These are phyloP conservation scores for Solanum medicagineum DNA, from an alignment of 257 asterid genomes.

Conservation along the genomic window DNA sequence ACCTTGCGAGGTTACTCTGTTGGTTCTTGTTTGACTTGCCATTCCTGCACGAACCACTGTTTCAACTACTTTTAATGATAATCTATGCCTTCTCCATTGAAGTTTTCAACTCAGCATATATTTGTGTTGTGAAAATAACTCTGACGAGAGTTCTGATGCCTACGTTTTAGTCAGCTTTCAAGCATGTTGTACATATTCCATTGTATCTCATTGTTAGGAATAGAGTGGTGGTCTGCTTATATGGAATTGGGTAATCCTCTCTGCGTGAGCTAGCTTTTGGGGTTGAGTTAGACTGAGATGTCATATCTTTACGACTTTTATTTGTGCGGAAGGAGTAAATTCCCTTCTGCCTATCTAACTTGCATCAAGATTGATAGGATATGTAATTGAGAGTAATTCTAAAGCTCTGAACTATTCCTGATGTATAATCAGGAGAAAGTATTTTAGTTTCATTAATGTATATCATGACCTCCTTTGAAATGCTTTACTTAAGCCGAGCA, in stretches of 20 bases:
- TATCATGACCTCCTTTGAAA: neutral
- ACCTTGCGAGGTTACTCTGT: neutral
- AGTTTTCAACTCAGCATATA: neutral
- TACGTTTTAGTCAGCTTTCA: neutral
- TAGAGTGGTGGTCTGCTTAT: neutral
- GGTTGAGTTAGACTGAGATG: neutral
- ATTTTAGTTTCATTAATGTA: neutral
- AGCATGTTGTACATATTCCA: neutral
- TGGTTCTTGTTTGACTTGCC: neutral
- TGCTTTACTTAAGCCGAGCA: neutral
- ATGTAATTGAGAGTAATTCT: neutral
- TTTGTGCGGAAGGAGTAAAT: neutral
- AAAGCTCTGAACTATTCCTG: neutral
- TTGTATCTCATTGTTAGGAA: neutral
- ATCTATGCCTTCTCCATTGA: neutral
- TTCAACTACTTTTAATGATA: neutral
- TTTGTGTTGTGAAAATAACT: neutral
- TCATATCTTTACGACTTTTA: neutral
- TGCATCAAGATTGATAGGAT: neutral
- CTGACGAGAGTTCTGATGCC: neutral
- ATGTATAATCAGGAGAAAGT: neutral
- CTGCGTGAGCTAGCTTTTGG: neutral
- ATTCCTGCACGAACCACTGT: neutral
- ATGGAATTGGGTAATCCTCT: neutral
- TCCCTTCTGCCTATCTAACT: neutral